A percentile compares a stretch with the other conserved stretches of the same genome.
These are phyloP conservation scores for Kwoniella dendrophila DNA, from an alignment of 768 basidiomycete species.

Conservation along the genomic window DNA sequence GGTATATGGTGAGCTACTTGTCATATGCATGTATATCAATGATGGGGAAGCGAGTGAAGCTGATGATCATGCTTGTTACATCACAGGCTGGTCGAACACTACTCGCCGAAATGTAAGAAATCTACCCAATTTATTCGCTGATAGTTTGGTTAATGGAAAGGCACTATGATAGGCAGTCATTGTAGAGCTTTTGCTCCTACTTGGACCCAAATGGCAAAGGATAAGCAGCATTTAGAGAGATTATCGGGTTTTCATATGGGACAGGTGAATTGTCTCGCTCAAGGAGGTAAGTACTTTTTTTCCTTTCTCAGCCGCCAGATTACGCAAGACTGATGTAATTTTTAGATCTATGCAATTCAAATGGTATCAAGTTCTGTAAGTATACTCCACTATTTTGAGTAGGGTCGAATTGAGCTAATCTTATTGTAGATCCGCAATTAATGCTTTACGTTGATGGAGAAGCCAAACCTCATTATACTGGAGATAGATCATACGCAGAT, in stretches of 20 bases:
- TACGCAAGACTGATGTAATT: conserved; percentile 4
- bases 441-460: conserved; percentile 62
- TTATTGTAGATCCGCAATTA: conserved; percentile 24
- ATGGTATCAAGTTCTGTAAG: conserved; percentile 66
- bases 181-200: conserved; percentile 78
- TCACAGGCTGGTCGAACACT: conserved; percentile 77
- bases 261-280: conserved; percentile 76
- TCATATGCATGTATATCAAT: background rate
- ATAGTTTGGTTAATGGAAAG: background rate
- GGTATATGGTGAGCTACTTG: conserved; percentile 54
- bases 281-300: conserved; percentile 66
- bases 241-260: conserved; percentile 66
- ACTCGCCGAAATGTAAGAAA: conserved; percentile 72
- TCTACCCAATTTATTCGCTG: background rate
- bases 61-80: conserved; percentile 2
- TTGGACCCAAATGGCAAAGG: conserved; percentile 67
- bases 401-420: background rate
- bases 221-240: conserved; percentile 59
- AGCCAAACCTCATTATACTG: conserved; percentile 64
- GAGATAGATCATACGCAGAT: conserved; percentile 62
- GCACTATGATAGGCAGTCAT: conserved; percentile 59
- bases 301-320: background rate
- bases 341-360: conserved; percentile 76
- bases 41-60: too few species aligned
- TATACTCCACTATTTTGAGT: background rate